These are phyloP conservation scores for Ichthyophthirius multifiliis DNA, from an alignment of 169 alveolate species.

Conservation along the genomic window DNA sequence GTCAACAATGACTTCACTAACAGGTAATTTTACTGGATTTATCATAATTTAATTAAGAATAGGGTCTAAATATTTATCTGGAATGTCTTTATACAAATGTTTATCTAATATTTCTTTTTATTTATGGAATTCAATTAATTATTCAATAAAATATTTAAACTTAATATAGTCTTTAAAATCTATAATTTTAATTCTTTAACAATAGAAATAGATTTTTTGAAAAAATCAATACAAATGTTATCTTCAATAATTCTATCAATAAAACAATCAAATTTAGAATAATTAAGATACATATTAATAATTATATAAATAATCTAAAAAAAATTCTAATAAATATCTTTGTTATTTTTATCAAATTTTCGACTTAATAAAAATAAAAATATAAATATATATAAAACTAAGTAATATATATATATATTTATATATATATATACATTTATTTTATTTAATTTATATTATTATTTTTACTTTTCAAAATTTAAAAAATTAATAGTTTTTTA, in stretches of 20 bases:
- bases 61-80: constrained; percentile 46
- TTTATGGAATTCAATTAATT: not conserved
- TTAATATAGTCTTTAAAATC: not conserved
- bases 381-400: too few relatives aligned
- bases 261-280: not conserved
- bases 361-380: too few relatives aligned
- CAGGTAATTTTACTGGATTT: constrained; percentile 65
- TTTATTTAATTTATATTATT: not conserved
- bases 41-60: constrained; percentile 35
- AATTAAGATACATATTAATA: not conserved
- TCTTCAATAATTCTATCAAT: not conserved
- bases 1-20: constrained; percentile 48
- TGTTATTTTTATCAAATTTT: not conserved
- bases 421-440: not conserved
- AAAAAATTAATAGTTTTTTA: too few relatives aligned
- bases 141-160: not conserved
- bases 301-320: not conserved
- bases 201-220: not conserved
- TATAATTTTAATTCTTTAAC: not conserved
- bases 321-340: not conserved
- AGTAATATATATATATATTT: too few relatives aligned
- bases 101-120: not conserved
- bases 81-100: constrained; percentile 37
- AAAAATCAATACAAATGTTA: not conserved
- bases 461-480: not conserved